Base-by-base conservation (phyloP, 1,284 basidiomycete genomes). In the Malassezia furfur region DNA sequence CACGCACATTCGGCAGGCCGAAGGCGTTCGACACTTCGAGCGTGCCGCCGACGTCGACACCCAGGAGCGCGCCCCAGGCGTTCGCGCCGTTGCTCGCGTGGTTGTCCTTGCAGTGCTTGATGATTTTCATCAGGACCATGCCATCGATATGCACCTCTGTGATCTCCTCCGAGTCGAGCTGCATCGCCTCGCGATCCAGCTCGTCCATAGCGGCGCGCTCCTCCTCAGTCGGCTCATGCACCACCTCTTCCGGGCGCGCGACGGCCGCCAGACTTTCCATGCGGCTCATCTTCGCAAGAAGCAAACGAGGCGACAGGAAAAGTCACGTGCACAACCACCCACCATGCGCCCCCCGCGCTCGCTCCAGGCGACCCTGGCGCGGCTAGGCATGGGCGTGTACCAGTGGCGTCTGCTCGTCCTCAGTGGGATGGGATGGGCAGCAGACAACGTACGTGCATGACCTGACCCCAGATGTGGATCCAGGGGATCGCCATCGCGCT, bases 301-400 rank as follows among this genome's bases (percentile, higher is more conserved):
- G 45, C 12, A 21, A 36, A 30, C 34, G 32, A 36, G 2, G 32
- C 44, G n/a, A 46, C 38, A n/a, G 9, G 17, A 47, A 36, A 47
- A 34, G 36, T 48, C 47, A 48, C 47, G 47, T 48, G 47, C 17
- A 22, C 40, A 12, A 25, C 21, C 17, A 22, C 43, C 17, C 15
- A 28, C 43, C 25, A 45, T 31, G 43, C 22, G 19, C 3, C 15
- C 15, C n/a, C 25, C 14, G 15, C 17, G 43, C 21, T 17, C 65
- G 38, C 48, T 59, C 17, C 67, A 72, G 28, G 59, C 81, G 70
- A 91, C 87, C 1, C 86, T 91, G 76, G 87, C 91, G 72, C 81
- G 82, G 39, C 87, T 91, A 66, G 88, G 89, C 31, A 90, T 91
- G 84, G 89, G 88, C n/a, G 51, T 62, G 17, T 70, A 68, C 48